phyloP scores from a whole-genome alignment of 1,284 basidiomycete species.

The Ceratobasidium sp. region DNA sequence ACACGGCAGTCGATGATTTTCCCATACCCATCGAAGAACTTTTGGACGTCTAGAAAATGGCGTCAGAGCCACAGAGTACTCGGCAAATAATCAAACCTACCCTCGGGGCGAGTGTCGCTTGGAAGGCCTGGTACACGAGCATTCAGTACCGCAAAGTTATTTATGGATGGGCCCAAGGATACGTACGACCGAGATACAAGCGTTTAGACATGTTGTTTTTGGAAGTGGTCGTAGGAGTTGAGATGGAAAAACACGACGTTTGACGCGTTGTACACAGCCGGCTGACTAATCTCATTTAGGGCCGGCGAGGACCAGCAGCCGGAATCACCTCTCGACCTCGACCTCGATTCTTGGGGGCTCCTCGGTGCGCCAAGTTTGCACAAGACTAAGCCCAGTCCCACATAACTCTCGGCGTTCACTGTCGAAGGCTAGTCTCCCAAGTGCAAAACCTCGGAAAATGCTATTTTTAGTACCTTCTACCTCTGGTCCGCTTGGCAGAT shows the following conservation, averaged over 20 bases:
- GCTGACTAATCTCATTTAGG: background rate
- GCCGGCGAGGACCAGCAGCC: constrained; percentile 2
- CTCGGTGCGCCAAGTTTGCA: background rate
- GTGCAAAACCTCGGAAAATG: constrained; percentile 26
- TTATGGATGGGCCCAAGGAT: constrained; percentile 32
- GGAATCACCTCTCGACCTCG: constrained; percentile 10
- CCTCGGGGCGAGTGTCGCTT: constrained; percentile 75
- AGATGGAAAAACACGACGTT: constrained; percentile 24
- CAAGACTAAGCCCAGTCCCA: background rate
- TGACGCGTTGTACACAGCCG: constrained; percentile 27
- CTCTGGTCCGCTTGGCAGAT: background rate
- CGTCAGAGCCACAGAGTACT: constrained; percentile 1
- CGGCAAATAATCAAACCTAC: constrained; percentile 5
- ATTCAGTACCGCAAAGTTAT: constrained; percentile 4
- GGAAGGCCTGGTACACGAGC: constrained; percentile 69
- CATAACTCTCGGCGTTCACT: background rate
- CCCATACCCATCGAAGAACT: constrained; percentile 88
- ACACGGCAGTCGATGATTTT: constrained; percentile 90
- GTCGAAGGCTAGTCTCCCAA: background rate
- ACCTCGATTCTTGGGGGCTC: constrained; percentile 4
- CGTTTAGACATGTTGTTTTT: constrained; percentile 73
- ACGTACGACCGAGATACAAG: constrained; percentile 84
- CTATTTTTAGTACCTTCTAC: constrained; percentile 19
- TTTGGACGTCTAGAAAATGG: constrained; percentile 66
- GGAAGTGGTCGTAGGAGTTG: constrained; percentile 22